Percentiles rank a stretch among this genome's conserved stretches.
Evolutionary conservation across 192 early-diverging fungal species (phyloP).

Genomic region (Geranomyces michiganensis): DNA sequence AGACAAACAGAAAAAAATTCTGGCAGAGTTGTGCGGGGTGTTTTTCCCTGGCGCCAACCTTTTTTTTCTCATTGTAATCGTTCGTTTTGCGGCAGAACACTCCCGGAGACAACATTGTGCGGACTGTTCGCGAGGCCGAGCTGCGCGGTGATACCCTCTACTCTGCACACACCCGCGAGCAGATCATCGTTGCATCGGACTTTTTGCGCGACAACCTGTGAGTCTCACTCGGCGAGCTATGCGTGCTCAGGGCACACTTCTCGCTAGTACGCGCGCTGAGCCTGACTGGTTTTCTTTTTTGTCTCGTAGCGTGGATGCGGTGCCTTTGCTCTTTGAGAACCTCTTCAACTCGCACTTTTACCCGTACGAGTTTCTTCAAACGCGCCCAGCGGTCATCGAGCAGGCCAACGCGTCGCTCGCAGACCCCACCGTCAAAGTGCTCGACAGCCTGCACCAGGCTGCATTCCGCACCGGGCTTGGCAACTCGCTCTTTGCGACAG

Average conservation of each 20-base stretch:
- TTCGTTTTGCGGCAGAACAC: slow-evolving; percentile 62
- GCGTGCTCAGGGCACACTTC: background rate
- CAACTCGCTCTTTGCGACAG: slow-evolving; percentile 85
- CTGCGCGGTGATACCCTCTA: slow-evolving; percentile 84
- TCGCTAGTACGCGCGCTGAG: background rate
- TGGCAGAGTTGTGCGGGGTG: background rate
- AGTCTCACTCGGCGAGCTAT: slow-evolving; percentile 30
- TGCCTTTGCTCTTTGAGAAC: slow-evolving; percentile 71
- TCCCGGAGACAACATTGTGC: slow-evolving; percentile 78
- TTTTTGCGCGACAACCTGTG: slow-evolving; percentile 90
- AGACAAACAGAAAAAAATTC: no score
- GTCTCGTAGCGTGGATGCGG: slow-evolving; percentile 72
- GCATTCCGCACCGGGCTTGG: slow-evolving; percentile 95
- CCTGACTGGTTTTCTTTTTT: background rate
- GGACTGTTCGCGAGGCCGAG: slow-evolving; percentile 88
- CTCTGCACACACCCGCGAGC: slow-evolving; percentile 80
- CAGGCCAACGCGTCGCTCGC: slow-evolving; percentile 69
- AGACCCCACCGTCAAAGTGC: slow-evolving; percentile 64
- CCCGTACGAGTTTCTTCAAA: slow-evolving; percentile 83
- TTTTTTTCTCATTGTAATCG: background rate
- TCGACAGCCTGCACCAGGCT: slow-evolving; percentile 82
- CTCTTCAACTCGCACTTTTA: slow-evolving; percentile 79
- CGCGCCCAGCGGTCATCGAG: slow-evolving; percentile 59
- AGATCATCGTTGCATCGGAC: slow-evolving; percentile 81
- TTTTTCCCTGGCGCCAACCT: background rate